phyloP scores from a whole-genome alignment of 495 filamentous ascomycete genomes.

The Xylaria longipes region DNA sequence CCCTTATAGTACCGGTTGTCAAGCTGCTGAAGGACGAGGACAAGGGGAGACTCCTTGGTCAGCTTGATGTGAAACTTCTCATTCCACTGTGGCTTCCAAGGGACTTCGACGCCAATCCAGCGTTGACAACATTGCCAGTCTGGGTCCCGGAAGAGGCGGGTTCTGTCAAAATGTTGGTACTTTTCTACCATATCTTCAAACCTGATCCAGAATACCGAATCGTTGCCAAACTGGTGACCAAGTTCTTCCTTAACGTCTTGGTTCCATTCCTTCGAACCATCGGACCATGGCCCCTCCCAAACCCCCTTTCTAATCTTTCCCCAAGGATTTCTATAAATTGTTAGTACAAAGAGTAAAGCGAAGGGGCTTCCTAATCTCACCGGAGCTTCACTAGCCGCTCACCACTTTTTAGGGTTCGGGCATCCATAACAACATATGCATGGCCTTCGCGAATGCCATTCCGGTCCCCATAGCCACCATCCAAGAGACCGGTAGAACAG shows the following conservation, averaged over 20 bases:
- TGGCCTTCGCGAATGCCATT: conserved; percentile 84
- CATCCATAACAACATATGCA: conserved; percentile 90
- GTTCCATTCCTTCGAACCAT: conserved; percentile 95
- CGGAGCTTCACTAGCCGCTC: conserved; percentile 55
- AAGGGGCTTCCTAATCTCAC: conserved; percentile 30
- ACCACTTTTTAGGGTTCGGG: conserved; percentile 58
- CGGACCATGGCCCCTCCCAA: conserved; percentile 86
- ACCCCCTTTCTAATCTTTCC: conserved; percentile 70
- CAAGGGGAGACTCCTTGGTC: conserved; percentile 70
- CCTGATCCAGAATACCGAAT: conserved; percentile 75
- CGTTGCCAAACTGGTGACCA: conserved; percentile 88
- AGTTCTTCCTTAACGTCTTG: conserved; percentile 82
- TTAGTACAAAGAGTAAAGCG: conserved; percentile 18
- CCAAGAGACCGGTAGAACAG: conserved; percentile 73
- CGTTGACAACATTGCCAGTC: conserved; percentile 86
- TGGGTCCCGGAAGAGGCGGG: conserved; percentile 77
- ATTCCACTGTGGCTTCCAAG: conserved; percentile 87
- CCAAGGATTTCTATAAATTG: conserved; percentile 74
- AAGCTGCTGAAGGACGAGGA: conserved; percentile 86
- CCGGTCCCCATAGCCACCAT: conserved; percentile 65
- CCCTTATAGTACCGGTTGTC: conserved; percentile 89
- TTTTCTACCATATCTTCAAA: conserved; percentile 87
- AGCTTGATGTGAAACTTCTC: conserved; percentile 84
- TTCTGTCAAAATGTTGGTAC: conserved; percentile 86
- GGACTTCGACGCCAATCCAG: conserved; percentile 86